Conservation (phyloP, 306 rosid genomes). For the Luffa acutangula region DNA sequence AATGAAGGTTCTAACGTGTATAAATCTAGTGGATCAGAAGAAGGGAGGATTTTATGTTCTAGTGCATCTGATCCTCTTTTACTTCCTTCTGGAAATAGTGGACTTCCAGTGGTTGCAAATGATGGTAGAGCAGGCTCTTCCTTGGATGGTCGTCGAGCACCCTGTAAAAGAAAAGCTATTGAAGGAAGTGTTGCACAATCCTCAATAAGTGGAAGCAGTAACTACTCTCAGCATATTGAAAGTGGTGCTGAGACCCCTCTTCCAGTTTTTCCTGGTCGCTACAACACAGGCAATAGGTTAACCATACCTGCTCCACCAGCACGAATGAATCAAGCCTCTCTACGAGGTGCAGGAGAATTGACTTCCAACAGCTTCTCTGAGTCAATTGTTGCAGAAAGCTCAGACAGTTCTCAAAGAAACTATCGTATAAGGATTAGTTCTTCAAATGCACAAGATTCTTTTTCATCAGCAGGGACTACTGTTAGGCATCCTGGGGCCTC, state of each 20-base stretch:
- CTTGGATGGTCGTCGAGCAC: slow-evolving; percentile 53
- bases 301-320: slow-evolving; percentile 39
- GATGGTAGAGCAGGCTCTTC: slow-evolving; percentile 63
- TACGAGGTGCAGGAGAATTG: slow-evolving; percentile 37
- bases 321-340: slow-evolving; percentile 42
- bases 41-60: slow-evolving; percentile 33
- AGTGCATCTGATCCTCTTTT: slow-evolving; percentile 40
- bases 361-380: slow-evolving; percentile 35
- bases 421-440: slow-evolving; percentile 58
- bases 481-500: slow-evolving; percentile 47
- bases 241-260: slow-evolving; percentile 20
- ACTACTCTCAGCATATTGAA: slow-evolving; percentile 54
- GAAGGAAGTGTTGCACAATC: slow-evolving; percentile 66
- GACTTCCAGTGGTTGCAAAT: slow-evolving; percentile 33
- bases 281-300: slow-evolving; percentile 27
- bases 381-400: slow-evolving; percentile 35
- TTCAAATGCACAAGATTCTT: slow-evolving; percentile 43
- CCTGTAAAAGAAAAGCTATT: slow-evolving; percentile 75
- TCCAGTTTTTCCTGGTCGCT: slow-evolving; percentile 31
- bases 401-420: slow-evolving; percentile 54
- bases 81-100: slow-evolving; percentile 46
- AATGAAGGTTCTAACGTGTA: slow-evolving; percentile 34
- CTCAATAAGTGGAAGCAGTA: slow-evolving; percentile 59
- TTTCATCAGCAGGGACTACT: slow-evolving; percentile 35
- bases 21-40: slow-evolving; percentile 52